These are phyloP conservation scores for Ramularia endophylla DNA, from an alignment of 2,329 filamentous ascomycete species.

Conservation along the genomic window DNA sequence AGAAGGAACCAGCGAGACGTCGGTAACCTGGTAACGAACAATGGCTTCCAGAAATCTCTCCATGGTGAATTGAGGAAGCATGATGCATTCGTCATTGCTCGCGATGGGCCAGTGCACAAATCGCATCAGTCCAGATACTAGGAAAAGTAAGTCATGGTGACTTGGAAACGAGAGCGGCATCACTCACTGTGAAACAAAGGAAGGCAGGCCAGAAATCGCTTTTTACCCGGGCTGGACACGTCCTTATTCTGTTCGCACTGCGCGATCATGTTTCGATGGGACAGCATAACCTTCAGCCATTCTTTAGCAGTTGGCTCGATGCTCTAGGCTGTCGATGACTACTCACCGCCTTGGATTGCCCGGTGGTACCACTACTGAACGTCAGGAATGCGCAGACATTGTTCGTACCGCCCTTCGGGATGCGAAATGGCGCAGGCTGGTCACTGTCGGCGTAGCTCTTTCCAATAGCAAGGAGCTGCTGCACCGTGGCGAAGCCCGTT, in stretches of 20 bases:
- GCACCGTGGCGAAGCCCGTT: slow-evolving; percentile 42
- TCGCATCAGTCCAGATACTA: slow-evolving; percentile 57
- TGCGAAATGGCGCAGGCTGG: too few relatives aligned
- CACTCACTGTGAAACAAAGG: too few relatives aligned
- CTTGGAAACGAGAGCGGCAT: too few relatives aligned
- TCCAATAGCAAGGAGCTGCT: slow-evolving; percentile 38
- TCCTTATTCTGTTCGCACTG: slow-evolving; percentile 56
- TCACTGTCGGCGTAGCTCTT: slow-evolving; percentile 42
- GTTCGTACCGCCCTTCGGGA: too few relatives aligned
- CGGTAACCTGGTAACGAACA: slow-evolving; percentile 45
- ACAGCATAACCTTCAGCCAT: too few relatives aligned
- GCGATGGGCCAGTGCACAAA: slow-evolving; percentile 56
- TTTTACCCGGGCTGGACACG: slow-evolving; percentile 42
- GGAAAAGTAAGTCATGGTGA: too few relatives aligned
- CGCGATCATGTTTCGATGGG: slow-evolving; percentile 48
- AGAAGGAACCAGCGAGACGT: slow-evolving; percentile 54
- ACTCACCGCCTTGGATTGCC: slow-evolving; percentile 44
- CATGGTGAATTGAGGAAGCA: slow-evolving; percentile 59
- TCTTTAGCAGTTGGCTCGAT: too few relatives aligned
- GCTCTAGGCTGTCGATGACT: too few relatives aligned
- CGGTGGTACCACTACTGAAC: slow-evolving; percentile 21
- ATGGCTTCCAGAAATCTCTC: slow-evolving; percentile 48
- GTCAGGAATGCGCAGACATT: slow-evolving; percentile 47
- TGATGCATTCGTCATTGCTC: slow-evolving; percentile 56
- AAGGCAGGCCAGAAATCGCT: too few relatives aligned